Conservation (phyloP, 495 filamentous ascomycete genomes). For the Sordaria brevicollis region DNA sequence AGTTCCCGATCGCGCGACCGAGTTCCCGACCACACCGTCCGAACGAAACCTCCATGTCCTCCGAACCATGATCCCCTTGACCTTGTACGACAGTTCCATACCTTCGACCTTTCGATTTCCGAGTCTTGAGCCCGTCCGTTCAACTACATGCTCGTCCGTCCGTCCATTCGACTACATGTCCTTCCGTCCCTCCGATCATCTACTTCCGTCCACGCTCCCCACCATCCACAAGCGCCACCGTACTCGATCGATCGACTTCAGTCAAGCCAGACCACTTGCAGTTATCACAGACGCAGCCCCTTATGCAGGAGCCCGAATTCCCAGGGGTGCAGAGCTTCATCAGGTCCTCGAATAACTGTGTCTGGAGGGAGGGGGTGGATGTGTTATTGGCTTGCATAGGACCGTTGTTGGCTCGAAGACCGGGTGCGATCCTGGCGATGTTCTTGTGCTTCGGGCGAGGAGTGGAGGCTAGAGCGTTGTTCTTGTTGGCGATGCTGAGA, state of each 20-base stretch:
- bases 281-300: background rate
- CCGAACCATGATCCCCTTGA: no score
- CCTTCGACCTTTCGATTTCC: background rate
- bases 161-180: background rate
- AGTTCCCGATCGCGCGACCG: no score
- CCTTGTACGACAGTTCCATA: no score
- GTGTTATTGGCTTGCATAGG: background rate
- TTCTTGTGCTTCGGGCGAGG: background rate
- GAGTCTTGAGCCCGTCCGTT: background rate
- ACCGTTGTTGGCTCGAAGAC: background rate
- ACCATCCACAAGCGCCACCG: background rate
- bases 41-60: no score
- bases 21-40: no score
- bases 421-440: background rate
- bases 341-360: background rate
- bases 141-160: background rate
- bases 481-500: background rate
- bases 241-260: background rate
- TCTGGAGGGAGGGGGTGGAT: background rate
- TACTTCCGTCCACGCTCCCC: background rate
- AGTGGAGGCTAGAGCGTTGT: background rate
- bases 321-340: background rate
- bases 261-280: background rate
- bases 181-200: background rate
- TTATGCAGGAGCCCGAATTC: accelerated